These are phyloP conservation scores for Pichia paraexigua DNA, from an alignment of 805 yeast genomes.

Conservation along the genomic window DNA sequence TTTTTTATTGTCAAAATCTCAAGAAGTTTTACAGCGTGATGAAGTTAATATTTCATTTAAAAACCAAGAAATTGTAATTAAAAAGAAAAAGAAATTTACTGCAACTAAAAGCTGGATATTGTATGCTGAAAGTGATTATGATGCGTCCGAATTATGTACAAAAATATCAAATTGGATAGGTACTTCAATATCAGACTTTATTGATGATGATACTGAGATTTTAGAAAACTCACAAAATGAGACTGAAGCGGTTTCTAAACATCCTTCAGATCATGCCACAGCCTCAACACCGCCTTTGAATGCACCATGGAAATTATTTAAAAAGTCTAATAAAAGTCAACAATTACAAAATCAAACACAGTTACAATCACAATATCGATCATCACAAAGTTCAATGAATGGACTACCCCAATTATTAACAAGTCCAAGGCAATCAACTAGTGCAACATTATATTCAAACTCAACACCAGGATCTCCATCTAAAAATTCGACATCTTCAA, in stretches of 20 bases:
- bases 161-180: constrained; percentile 8
- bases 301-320: constrained; percentile 8
- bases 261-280: neutral
- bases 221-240: neutral
- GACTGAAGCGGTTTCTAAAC: neutral
- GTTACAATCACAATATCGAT: neutral
- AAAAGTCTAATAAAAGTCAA: constrained; percentile 1
- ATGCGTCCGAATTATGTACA: constrained; percentile 30
- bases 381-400: neutral
- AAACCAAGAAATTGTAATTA: constrained; percentile 20
- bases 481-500: constrained; percentile 5
- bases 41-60: constrained; percentile 20
- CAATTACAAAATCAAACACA: neutral
- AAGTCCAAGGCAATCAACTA: neutral
- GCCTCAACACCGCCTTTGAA: constrained; percentile 2
- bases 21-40: constrained; percentile 17
- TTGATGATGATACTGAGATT: constrained; percentile 12
- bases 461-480: constrained; percentile 2
- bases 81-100: constrained; percentile 26
- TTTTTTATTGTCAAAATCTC: constrained; percentile 8
- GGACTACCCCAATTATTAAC: neutral
- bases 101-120: constrained; percentile 34
- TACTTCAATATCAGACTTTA: neutral
- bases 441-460: neutral
- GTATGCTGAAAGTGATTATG: constrained; percentile 73